Percentiles rank a stretch among this genome's conserved stretches.
phyloP scores from a whole-genome alignment of 371 early-diverging fungal species.

The Rhizopus arrhizus region DNA sequence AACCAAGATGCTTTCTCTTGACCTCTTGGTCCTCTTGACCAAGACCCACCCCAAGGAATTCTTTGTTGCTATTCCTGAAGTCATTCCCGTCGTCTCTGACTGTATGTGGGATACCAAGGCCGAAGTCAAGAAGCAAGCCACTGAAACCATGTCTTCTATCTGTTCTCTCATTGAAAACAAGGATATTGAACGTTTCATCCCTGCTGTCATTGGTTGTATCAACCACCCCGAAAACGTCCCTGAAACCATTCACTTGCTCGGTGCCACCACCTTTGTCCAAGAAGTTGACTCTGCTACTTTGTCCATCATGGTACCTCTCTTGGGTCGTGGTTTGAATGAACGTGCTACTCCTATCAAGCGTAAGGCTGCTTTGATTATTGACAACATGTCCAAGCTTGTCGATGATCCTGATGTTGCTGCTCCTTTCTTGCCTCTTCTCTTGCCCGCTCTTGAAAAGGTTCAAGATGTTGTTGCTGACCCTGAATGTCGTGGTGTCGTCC shows the following conservation, averaged over 20 bases:
- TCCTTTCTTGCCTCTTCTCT: slow-evolving; percentile 80
- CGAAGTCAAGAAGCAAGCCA: slow-evolving; percentile 61
- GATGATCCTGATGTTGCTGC: slow-evolving; percentile 77
- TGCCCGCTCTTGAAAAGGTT: slow-evolving; percentile 79
- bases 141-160: slow-evolving; percentile 54
- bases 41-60: slow-evolving; percentile 60
- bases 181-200: slow-evolving; percentile 68
- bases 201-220: slow-evolving; percentile 64
- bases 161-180: slow-evolving; percentile 64
- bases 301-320: slow-evolving; percentile 81
- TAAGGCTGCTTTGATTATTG: slow-evolving; percentile 81
- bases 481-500: slow-evolving; percentile 71
- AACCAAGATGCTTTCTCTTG: slow-evolving; percentile 67
- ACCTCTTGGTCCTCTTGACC: slow-evolving; percentile 57
- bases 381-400: slow-evolving; percentile 86
- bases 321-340: slow-evolving; percentile 74
- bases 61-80: slow-evolving; percentile 63
- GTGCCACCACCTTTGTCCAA: slow-evolving; percentile 77
- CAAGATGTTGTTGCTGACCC: slow-evolving; percentile 79
- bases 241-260: slow-evolving; percentile 67
- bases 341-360: slow-evolving; percentile 70
- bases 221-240: slow-evolving; percentile 70
- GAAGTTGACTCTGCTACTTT: slow-evolving; percentile 80
- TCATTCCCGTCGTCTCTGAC: slow-evolving; percentile 74
- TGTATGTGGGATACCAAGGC: slow-evolving; percentile 76